A percentile compares a stretch with the other conserved stretches of the same genome.
Evolutionary conservation across 2,329 filamentous ascomycete species (phyloP).

Genomic region (Microcyclospora pomicola): DNA sequence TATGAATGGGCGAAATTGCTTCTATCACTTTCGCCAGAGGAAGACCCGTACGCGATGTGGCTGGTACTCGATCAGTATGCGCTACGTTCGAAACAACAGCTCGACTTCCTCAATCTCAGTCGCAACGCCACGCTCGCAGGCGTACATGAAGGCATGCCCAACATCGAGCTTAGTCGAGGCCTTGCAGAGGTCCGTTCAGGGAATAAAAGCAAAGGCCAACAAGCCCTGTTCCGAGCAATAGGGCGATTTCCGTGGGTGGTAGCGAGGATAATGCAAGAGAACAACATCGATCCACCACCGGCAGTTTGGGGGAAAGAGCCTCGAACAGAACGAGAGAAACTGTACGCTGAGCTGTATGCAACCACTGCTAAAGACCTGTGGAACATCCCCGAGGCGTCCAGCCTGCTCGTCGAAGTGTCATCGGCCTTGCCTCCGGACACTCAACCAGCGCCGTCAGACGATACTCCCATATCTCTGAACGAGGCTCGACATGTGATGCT

Average conservation of each 20-base stretch:
- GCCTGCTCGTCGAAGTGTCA: constrained; percentile 56
- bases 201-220: constrained; percentile 50
- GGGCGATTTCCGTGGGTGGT: constrained; percentile 72
- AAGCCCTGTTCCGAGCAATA: constrained; percentile 54
- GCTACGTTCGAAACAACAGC: constrained; percentile 62
- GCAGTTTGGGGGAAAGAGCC: constrained; percentile 70
- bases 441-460: constrained; percentile 27
- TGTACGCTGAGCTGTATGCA: constrained; percentile 65
- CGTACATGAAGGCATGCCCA: constrained; percentile 43
- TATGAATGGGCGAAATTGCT: constrained; percentile 88
- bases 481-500: constrained; percentile 67
- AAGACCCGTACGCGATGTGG: constrained; percentile 71
- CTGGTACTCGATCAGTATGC: constrained; percentile 74
- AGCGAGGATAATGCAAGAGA: constrained; percentile 61
- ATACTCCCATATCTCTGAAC: constrained; percentile 33
- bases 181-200: constrained; percentile 62
- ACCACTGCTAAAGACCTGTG: constrained; percentile 67
- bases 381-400: constrained; percentile 61
- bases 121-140: constrained; percentile 34
- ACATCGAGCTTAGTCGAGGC: constrained; percentile 62
- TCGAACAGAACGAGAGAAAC: constrained; percentile 48
- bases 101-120: constrained; percentile 61
- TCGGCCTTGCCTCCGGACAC: constrained; percentile 34
- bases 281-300: constrained; percentile 63
- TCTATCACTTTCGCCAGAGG: constrained; percentile 53